A percentile compares a stretch with the other conserved stretches of the same genome.
Conservation (phyloP, 768 basidiomycete species). For the Pisolithus orientalis region DNA sequence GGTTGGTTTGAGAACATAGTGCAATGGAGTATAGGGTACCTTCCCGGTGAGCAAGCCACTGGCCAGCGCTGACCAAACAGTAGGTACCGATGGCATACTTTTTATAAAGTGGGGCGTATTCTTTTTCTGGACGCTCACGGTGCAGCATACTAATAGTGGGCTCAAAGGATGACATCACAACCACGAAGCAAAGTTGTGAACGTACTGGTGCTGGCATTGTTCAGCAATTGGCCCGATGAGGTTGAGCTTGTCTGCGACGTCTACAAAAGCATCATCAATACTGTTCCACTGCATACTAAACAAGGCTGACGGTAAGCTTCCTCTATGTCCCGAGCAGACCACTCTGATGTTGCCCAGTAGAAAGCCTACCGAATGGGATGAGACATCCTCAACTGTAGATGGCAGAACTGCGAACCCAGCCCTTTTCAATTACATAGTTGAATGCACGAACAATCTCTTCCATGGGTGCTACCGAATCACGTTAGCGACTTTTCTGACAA, state of each 20-base stretch:
- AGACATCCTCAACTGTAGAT: neutral
- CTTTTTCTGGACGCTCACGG: slow-evolving; percentile 49
- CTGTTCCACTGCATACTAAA: neutral
- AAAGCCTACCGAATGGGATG: slow-evolving; percentile 22
- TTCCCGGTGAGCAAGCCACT: slow-evolving; percentile 52
- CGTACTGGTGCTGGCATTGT: slow-evolving; percentile 43
- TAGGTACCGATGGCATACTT: slow-evolving; percentile 43
- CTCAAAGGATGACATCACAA: neutral
- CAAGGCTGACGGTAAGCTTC: slow-evolving; percentile 32
- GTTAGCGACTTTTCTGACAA: slow-evolving; percentile 1
- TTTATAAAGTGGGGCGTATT: slow-evolving; percentile 42
- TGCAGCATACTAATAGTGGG: slow-evolving; percentile 36
- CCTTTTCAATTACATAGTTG: slow-evolving; percentile 45
- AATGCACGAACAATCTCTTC: slow-evolving; percentile 57
- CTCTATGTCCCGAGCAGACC: slow-evolving; percentile 46
- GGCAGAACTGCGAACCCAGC: slow-evolving; percentile 29
- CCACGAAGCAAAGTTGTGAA: neutral
- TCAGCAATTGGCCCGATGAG: slow-evolving; percentile 46
- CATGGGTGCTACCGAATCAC: slow-evolving; percentile 28
- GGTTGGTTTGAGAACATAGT: neutral
- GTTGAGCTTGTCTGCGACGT: slow-evolving; percentile 44
- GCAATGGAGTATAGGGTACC: slow-evolving; percentile 15
- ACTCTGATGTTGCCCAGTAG: slow-evolving; percentile 51
- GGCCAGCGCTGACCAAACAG: slow-evolving; percentile 53
- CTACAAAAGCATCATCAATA: slow-evolving; percentile 14